These are phyloP conservation scores for Liquidambar formosana DNA, from an alignment of 164 flowering plant species.

Conservation along the genomic window DNA sequence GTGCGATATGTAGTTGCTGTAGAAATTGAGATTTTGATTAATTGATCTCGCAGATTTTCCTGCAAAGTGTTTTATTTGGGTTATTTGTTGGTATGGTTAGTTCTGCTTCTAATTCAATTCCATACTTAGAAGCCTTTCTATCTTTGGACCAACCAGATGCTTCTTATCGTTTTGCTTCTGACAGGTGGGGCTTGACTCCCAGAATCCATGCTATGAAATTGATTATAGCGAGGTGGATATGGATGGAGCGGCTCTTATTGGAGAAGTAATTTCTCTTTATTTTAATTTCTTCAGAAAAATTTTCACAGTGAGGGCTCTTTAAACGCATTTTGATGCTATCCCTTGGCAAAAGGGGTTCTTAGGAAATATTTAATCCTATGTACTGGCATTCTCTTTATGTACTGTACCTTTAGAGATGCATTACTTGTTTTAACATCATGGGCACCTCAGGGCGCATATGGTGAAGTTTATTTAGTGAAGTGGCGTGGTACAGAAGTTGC, in stretches of 20 bases:
- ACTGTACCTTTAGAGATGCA: no score
- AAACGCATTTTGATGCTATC: no score
- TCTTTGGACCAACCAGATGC: background rate
- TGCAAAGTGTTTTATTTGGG: no score
- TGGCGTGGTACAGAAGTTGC: conserved; percentile 75
- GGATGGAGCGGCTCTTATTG: conserved; percentile 57
- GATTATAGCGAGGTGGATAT: conserved; percentile 48
- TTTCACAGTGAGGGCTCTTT: no score
- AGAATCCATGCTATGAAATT: conserved; percentile 47
- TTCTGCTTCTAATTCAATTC: no score
- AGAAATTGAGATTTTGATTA: no score
- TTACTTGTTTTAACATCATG: background rate
- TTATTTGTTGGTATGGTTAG: no score
- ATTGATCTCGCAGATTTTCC: no score
- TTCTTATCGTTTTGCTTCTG: conserved; percentile 10
- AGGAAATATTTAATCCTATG: background rate
- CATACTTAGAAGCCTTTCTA: no score
- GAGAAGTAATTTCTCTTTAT: conserved; percentile 49
- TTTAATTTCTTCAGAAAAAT: conserved; percentile 8
- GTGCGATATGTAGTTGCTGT: no score
- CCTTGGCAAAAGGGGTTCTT: no score
- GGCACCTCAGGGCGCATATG: conserved; percentile 54
- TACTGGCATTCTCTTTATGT: background rate
- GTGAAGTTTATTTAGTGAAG: conserved; percentile 63
- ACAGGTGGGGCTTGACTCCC: conserved; percentile 49